Evolutionary conservation across 805 yeast species (phyloP).

Genomic region (Schwanniomyces yamadae): DNA sequence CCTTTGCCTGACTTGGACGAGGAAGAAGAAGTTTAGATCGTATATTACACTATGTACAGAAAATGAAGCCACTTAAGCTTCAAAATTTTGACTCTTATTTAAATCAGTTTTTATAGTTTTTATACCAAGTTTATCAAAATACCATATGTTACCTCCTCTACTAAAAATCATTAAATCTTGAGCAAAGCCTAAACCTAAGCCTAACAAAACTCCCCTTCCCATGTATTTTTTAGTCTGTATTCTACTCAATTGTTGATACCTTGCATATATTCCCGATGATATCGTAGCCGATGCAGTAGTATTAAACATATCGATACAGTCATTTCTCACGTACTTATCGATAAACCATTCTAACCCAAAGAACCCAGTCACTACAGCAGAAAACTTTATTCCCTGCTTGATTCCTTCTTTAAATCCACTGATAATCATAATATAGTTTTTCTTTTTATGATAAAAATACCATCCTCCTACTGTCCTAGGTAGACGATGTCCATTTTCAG

Average conservation of each 20-base stretch:
- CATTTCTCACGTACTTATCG: slow-evolving; percentile 47
- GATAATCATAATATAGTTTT: slow-evolving; percentile 69
- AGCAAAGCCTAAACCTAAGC: slow-evolving; percentile 57
- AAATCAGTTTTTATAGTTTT: slow-evolving; percentile 7
- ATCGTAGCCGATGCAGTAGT: slow-evolving; percentile 58
- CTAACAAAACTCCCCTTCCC: slow-evolving; percentile 56
- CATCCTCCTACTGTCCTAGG: slow-evolving; percentile 80
- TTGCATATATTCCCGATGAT: slow-evolving; percentile 54
- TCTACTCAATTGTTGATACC: slow-evolving; percentile 39
- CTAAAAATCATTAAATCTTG: slow-evolving; percentile 62
- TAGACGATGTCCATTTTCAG: slow-evolving; percentile 79
- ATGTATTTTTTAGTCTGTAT: slow-evolving; percentile 44
- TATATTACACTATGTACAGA: slow-evolving; percentile 6
- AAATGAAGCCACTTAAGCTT: slow-evolving; percentile 1
- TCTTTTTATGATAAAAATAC: slow-evolving; percentile 84
- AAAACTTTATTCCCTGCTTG: slow-evolving; percentile 33
- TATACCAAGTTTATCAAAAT: slow-evolving; percentile 36
- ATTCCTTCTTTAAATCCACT: slow-evolving; percentile 52
- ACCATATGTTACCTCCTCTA: slow-evolving; percentile 70
- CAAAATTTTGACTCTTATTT: slow-evolving; percentile 1
- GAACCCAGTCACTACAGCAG: slow-evolving; percentile 46
- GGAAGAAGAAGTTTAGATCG: slow-evolving; percentile 34
- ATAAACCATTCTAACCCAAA: slow-evolving; percentile 63
- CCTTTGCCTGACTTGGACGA: slow-evolving; percentile 80
- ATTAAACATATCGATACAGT: slow-evolving; percentile 57